Conservation (phyloP, 192 early-diverging fungal species). For the Oehlia diaphana region DNA sequence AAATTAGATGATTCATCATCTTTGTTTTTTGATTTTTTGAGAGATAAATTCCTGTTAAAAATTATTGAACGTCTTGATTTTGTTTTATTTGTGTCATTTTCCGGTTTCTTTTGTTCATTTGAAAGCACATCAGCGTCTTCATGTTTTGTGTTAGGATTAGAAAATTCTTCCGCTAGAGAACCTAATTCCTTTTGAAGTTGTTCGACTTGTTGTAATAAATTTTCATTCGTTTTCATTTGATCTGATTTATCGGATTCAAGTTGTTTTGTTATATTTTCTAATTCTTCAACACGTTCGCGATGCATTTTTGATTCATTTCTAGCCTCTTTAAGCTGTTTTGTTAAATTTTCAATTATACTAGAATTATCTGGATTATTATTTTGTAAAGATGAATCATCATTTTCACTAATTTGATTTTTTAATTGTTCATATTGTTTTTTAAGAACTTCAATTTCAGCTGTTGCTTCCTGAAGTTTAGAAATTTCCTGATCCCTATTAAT, state of each 20-base stretch:
- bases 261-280: conserved; percentile 17
- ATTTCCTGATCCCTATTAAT: neutral
- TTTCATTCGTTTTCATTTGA: neutral
- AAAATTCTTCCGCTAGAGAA: conserved; percentile 40
- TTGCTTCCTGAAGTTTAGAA: conserved; percentile 3
- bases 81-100: conserved; percentile 13
- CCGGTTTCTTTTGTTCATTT: conserved; percentile 35
- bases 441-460: neutral
- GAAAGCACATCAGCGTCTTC: conserved; percentile 34
- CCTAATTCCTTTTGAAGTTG: conserved; percentile 37
- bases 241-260: conserved; percentile 9
- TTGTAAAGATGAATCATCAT: neutral
- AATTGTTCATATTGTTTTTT: conserved; percentile 9
- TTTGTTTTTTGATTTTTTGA: neutral
- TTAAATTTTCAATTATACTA: conserved; percentile 10
- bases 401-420: neutral
- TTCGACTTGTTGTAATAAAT: conserved; percentile 23
- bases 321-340: conserved; percentile 2
- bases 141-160: conserved; percentile 32
- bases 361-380: neutral
- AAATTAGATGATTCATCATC: neutral
- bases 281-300: conserved; percentile 5
- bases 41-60: neutral
- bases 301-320: neutral
- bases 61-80: neutral